Evolutionary conservation across 176 grass and related monocot genomes (phyloP), one percentile per base, ranked within the genome.

Genomic region (Triticum dicoccoides): DNA sequence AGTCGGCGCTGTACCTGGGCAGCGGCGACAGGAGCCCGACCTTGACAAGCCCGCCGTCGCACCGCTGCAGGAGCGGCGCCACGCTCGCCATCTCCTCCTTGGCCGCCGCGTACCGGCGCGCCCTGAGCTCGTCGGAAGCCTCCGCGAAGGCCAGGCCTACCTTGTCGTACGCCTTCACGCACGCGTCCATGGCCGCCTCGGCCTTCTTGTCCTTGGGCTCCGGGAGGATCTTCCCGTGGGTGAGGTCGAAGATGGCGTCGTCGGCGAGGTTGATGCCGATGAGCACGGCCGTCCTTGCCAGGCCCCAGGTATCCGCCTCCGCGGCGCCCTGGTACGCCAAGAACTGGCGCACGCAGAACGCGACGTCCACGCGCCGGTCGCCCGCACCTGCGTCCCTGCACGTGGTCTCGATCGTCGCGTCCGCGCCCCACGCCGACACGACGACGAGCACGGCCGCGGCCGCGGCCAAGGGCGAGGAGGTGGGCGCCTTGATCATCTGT

Each of bases 391-490:
- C 79, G 69, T 59, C 63, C 11, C 23, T 44, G 92, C 86, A 88
- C n/a, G 89, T 91, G 84, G 86, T 87, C 76, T 90, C 84, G 84
- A 90, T 83, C 13, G 74, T 79, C 42, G 74, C 89, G 33, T 65
- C 80, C 52, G 56, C 7, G 6, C 32, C 41, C 18, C 59, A 80
- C 11, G 35, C 24, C 44, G 56, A 69, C 6, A 32, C 33, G 42
- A 59, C 20, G 65, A 52, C 65, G 41, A 86, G 3, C 21, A 65
- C 39, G 17, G 32, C 74, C 17, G 32, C 23, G 32, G 24, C 42
- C 65, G 42, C 24, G 23, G 71, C 29, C 35, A 80, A 17, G 11
- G 56, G 34, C n/a, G 68, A 45, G 49, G 41, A 44, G 65, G 2
- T 35, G n/a, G 5, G 15, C 38, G 35, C 18, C 73, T 34, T 75